Evolutionary conservation across 805 yeast genomes (phyloP).

Genomic region (Saturnispora zaruensis): DNA sequence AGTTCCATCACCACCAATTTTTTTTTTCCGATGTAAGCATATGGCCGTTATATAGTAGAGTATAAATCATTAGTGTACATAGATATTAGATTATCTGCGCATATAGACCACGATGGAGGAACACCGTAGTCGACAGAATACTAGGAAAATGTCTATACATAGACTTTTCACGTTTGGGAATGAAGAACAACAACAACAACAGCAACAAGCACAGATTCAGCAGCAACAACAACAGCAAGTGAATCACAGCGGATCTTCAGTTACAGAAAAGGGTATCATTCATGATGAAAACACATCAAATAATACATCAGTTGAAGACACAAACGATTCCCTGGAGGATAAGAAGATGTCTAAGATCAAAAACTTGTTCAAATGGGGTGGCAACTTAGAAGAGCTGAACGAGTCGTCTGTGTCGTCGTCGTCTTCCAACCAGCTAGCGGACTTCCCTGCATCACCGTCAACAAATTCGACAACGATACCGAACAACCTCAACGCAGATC

Average conservation of each 20-base stretch:
- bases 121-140: constrained; percentile 8
- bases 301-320: not conserved
- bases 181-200: not conserved
- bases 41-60: not conserved
- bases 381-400: not conserved
- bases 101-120: not conserved
- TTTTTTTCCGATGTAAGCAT: not conserved
- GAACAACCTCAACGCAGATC: not conserved
- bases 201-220: not conserved
- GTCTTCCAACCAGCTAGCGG: not conserved
- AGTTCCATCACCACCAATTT: not conserved
- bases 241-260: not conserved
- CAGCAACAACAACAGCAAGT: not conserved
- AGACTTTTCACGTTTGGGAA: constrained; percentile 1
- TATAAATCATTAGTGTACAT: not conserved
- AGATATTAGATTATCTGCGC: not conserved
- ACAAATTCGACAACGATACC: not conserved
- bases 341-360: not conserved
- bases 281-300: not conserved
- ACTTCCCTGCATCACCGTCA: not conserved
- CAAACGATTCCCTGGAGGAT: not conserved
- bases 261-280: not conserved
- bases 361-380: constrained; percentile 5
- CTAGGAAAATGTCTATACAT: not conserved
- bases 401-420: not conserved